Conservation (phyloP, 2,329 filamentous ascomycete species). For the Leptographium wingfieldii region DNA sequence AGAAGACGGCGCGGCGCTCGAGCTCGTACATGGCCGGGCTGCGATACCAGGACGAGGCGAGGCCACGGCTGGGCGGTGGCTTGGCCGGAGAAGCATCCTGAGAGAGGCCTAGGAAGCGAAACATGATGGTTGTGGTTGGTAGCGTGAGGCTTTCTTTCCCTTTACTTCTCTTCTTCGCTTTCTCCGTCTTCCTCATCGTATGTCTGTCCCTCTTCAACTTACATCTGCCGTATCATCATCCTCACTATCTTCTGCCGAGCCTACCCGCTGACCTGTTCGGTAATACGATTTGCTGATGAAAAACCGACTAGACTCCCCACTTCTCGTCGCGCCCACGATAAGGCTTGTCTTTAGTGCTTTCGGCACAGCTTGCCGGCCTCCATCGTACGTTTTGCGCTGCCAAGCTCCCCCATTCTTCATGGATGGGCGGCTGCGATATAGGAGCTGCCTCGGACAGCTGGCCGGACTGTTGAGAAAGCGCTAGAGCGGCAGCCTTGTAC, state of each 20-base stretch:
- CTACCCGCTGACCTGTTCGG: not conserved
- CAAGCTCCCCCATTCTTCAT: not conserved
- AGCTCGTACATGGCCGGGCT: constrained; percentile 30
- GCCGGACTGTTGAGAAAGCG: not conserved
- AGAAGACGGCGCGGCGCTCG: constrained; percentile 31
- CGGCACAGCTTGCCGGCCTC: not conserved
- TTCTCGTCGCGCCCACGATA: not conserved
- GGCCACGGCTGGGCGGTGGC: constrained; percentile 4
- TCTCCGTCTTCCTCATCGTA: too few species aligned
- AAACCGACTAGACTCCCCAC: not conserved
- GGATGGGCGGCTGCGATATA: not conserved
- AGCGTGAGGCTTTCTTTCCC: not conserved
- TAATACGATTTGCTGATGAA: not conserved
- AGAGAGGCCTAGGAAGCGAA: constrained; percentile 4
- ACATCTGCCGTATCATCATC: too few species aligned
- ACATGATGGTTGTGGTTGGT: not conserved
- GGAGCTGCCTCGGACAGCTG: not conserved
- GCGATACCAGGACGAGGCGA: constrained; percentile 31
- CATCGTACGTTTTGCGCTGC: not conserved
- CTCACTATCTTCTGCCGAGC: not conserved
- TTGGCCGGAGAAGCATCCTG: not conserved
- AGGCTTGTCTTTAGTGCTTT: not conserved
- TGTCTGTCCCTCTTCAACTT: too few species aligned
- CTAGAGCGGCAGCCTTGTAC: not conserved
- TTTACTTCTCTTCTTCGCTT: not conserved